phyloP scores from a whole-genome alignment of 345 rosid genomes.

The Erodium maritimum region DNA sequence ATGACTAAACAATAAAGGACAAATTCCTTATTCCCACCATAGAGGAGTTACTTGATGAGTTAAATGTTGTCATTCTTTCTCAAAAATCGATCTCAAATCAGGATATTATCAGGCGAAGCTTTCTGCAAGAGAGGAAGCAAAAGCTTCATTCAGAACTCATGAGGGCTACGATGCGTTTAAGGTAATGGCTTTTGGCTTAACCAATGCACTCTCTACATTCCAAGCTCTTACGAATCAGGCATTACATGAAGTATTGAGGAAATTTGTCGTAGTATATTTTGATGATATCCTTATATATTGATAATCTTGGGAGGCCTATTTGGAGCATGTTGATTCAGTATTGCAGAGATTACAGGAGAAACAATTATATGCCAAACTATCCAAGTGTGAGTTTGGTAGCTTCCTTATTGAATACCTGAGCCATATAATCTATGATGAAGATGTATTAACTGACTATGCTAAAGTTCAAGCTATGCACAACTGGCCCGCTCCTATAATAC shows the following conservation, averaged over 20 bases:
- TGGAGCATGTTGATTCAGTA: background rate
- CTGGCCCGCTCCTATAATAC: too few species aligned
- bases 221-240: background rate
- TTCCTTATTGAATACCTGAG: too few species aligned
- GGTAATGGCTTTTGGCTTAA: background rate
- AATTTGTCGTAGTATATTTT: background rate
- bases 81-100: background rate
- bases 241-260: background rate
- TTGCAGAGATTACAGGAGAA: background rate
- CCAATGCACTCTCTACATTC: background rate
- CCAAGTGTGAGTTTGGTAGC: background rate
- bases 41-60: background rate
- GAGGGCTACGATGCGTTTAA: background rate
- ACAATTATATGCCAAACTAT: background rate
- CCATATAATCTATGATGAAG: too few species aligned
- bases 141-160: background rate
- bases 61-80: background rate
- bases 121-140: background rate
- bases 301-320: background rate
- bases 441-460: too few species aligned
- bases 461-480: too few species aligned
- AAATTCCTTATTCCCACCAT: background rate
- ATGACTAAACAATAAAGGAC: background rate
- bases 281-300: background rate
- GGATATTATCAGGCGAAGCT: background rate